Evolutionary conservation across 768 basidiomycete species (phyloP), one percentile per base, ranked within the genome.

Genomic region (Termitomyces titanicus): DNA sequence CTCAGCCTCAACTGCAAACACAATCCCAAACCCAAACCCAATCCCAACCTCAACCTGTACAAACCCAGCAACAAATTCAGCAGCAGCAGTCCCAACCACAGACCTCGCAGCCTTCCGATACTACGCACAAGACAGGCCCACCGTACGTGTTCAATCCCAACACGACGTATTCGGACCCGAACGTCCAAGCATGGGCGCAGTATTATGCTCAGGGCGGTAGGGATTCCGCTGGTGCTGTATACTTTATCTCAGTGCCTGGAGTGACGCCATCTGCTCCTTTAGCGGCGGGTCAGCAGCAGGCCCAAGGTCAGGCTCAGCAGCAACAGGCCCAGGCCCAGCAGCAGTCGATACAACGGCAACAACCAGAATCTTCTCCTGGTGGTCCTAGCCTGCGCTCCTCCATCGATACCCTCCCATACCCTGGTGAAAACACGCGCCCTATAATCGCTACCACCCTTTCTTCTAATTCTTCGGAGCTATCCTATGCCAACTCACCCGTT

Each of bases 101-200:
- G 63, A 61, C 20, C 7, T 46, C 43, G 10, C 64, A 68, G 63
- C 54, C 39, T 46, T 48, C 8, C 68, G 72, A 39, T 44, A 57
- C 2, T 68, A 71, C 38, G 18, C 61, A 10, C 71, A 72, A 43
- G 44, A 20, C 55, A 10, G 76, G 77, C n/a, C 76, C 79, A 18
- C 81, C 83, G 15, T 79, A 79, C 64, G 66, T 74, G 9, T 92
- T 79, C 63, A 82, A 91, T 60, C 87, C 89, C 4, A 77, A 74
- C 27, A 72, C 75, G 47, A 83, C 82, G 20, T 94, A 94, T 61
- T 70, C 82, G 15, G 91, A 94, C 66, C 81, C 84, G 52, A 91
- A 91, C 58, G 89, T 86, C 20, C 90, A 92, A 65, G 88, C 88
- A 0, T 93, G 91, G 91, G 91, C 89, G 6, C 80, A 84, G 61